Evolutionary conservation across 1,139 yeast genomes (phyloP).

Genomic region (Nakaseomyces sp.): DNA sequence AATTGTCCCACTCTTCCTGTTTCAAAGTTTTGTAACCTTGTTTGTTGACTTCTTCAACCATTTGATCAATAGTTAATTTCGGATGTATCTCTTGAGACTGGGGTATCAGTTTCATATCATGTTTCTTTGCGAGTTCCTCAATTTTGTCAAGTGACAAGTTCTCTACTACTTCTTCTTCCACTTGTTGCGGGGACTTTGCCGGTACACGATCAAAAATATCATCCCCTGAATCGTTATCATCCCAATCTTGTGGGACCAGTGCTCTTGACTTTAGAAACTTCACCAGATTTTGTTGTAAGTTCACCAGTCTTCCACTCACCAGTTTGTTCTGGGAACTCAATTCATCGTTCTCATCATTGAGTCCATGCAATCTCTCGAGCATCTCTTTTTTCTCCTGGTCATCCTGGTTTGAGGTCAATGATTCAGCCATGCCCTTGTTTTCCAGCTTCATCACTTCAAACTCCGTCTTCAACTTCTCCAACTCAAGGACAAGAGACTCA

Average conservation of each 20-base stretch:
- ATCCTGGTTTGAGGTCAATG: slow-evolving; percentile 32
- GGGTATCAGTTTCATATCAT: slow-evolving; percentile 3
- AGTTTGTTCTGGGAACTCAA: slow-evolving; percentile 16
- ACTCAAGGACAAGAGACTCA: slow-evolving; percentile 22
- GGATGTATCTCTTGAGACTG: background rate
- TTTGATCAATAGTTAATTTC: background rate
- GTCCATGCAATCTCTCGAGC: slow-evolving; percentile 42
- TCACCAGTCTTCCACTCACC: background rate
- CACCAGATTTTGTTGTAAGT: background rate
- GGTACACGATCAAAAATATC: background rate
- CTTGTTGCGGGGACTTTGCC: too few relatives aligned
- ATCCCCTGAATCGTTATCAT: background rate
- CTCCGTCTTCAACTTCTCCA: slow-evolving; percentile 35
- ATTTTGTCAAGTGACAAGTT: background rate
- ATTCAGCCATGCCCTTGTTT: slow-evolving; percentile 35
- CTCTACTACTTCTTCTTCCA: too few relatives aligned
- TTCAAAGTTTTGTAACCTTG: background rate
- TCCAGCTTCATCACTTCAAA: slow-evolving; percentile 43
- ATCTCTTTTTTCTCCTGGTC: slow-evolving; percentile 40
- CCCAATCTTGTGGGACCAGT: background rate
- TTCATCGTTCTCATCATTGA: slow-evolving; percentile 53
- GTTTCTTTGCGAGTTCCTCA: background rate
- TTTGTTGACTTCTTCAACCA: background rate
- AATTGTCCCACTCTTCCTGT: background rate
- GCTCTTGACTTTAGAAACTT: slow-evolving; percentile 52